Base-by-base conservation (phyloP, 1,284 basidiomycete species). In the Ceratorhiza oryzae-sativae region DNA sequence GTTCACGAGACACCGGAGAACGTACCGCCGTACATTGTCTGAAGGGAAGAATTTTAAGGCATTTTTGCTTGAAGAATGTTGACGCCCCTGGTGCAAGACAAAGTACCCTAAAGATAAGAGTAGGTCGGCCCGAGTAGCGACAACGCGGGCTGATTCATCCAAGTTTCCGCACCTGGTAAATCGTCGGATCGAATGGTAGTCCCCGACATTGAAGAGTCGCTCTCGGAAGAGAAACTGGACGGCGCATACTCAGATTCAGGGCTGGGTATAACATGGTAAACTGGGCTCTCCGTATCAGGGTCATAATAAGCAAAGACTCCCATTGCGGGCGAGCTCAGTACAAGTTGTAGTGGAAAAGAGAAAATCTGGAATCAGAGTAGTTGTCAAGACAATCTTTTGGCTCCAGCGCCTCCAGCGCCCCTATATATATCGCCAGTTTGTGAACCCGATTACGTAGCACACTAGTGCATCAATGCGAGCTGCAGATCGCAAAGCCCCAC, bases 61-160 rank as follows among this genome's bases (percentile, higher is more conserved):
- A 13, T 39, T 39, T 13, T 39, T 13, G 42, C 20, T 62, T 25
- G 59, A 36, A 10, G 59, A 23, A 2, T 45, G 41, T 30, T 45
- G 59, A 9, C 59, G 36, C 3, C 59, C 59, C 13, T 62, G 59
- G 20, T 46, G 59, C 12, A 25, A n/a, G 46, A 45, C 20, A 62
- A 62, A 62, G n/a, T 45, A 62, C 25, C 39, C 59, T 62, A 46
- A 6, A 39, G 8, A 39, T 13, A 39, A 39, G 36, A 39, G 6
- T 13, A 39, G 36, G 36, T 13, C 13, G 36, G 13, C 13, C 13
- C n/a, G n/a, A 39, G 6, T 13, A 39, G 13, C 13, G 8, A 39
- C 13, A 13, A 13, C 6, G 36, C 36, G 8, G 36, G 6, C 36
- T 39, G 36, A 39, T 39, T 6, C 13, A 6, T 39, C 36, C 36